Conservation (phyloP, 2,329 filamentous ascomycete species). For the Xylariaceae sp. region DNA sequence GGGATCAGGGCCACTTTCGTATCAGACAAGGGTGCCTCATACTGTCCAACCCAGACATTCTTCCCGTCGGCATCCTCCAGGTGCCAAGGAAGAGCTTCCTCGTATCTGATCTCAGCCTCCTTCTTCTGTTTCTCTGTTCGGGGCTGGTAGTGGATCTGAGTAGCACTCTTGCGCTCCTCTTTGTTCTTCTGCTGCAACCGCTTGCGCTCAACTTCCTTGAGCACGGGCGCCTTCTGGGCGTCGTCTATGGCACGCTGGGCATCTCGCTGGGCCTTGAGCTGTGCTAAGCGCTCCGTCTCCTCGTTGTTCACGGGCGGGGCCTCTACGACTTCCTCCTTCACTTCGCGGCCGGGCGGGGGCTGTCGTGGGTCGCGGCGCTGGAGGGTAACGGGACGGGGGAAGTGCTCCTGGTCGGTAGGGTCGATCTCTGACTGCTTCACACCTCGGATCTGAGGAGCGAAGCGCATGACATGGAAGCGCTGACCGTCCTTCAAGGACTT, state of each 20-base stretch:
- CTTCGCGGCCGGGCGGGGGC: conserved; percentile 59
- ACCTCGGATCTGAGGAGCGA: conserved; percentile 50
- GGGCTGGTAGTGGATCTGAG: conserved; percentile 81
- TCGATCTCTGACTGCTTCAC: conserved; percentile 62
- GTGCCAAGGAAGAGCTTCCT: conserved; percentile 95
- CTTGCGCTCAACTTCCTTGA: conserved; percentile 54
- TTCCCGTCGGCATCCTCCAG: conserved; percentile 95
- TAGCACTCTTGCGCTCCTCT: conserved; percentile 75
- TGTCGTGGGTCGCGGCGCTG: conserved; percentile 84
- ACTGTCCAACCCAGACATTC: conserved; percentile 89
- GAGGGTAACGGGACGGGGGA: conserved; percentile 81
- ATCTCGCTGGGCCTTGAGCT: conserved; percentile 74
- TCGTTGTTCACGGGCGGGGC: conserved; percentile 50
- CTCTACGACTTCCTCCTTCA: conserved; percentile 57
- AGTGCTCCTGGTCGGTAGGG: conserved; percentile 68
- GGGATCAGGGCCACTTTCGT: conserved; percentile 79
- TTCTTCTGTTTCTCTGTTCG: conserved; percentile 76
- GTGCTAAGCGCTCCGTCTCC: conserved; percentile 64
- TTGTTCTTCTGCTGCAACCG: conserved; percentile 47
- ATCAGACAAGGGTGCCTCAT: conserved; percentile 84
- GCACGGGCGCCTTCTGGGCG: conserved; percentile 87
- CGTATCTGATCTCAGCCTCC: conserved; percentile 73
- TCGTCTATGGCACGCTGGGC: conserved; percentile 82
- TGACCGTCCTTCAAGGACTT: conserved; percentile 74
- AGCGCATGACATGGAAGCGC: conserved; percentile 83